phyloP scores from a whole-genome alignment of 257 asterid genomes.

The Nicotiana paniculata region DNA sequence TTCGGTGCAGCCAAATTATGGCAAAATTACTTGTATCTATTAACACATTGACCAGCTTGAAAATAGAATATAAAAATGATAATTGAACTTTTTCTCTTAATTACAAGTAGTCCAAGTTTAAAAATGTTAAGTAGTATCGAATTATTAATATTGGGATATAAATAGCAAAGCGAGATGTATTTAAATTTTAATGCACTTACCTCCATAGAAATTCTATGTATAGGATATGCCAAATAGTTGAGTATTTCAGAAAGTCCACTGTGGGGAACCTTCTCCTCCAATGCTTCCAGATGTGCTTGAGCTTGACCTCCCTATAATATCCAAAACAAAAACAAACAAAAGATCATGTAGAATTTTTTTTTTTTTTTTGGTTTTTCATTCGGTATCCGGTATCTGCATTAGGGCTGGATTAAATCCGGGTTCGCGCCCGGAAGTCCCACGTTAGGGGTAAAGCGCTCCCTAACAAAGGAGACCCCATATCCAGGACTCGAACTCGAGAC shows the following conservation, averaged over 20 bases:
- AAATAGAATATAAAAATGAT: background rate
- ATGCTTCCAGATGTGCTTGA: conserved; percentile 21
- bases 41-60: background rate
- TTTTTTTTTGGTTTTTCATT: no score
- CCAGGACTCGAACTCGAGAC: no score
- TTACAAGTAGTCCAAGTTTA: background rate
- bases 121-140: background rate
- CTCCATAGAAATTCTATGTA: conserved; percentile 62
- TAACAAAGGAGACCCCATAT: no score
- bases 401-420: no score
- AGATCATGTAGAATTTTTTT: no score
- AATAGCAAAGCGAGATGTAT: background rate
- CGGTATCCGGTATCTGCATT: no score
- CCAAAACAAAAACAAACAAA: background rate
- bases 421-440: no score
- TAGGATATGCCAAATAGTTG: conserved; percentile 50
- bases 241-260: conserved; percentile 37
- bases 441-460: no score
- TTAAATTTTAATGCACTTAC: conserved; percentile 19
- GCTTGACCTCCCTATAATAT: conserved; percentile 21
- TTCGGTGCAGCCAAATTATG: background rate
- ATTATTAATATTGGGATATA: background rate
- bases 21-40: background rate
- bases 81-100: background rate
- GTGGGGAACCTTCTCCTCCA: conserved; percentile 29